Base-by-base conservation (phyloP, 2,329 filamentous ascomycete genomes). In the Trichoderma brevicompactum region DNA sequence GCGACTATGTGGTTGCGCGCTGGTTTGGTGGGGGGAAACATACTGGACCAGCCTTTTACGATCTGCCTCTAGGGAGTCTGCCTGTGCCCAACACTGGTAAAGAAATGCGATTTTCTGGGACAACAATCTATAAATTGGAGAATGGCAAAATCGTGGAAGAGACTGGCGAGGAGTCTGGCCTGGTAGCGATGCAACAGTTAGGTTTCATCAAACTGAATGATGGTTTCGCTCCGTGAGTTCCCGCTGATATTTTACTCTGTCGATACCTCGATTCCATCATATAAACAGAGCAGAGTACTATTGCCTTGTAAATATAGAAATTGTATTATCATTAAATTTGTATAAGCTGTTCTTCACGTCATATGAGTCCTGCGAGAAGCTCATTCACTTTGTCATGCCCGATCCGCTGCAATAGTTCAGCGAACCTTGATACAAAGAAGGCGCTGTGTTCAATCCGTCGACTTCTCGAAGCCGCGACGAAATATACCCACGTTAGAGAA, bases 131-230 rank as follows among this genome's bases (percentile, higher is more conserved):
- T 43, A 68, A 41, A 15, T 23, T 67, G 5, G n/a, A 43, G 19
- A 58, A 65, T 58, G 67, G 63, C 7, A 69, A 69, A 41, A 69
- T 69, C 32, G 34, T 68, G 17, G 67, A 69, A n/a, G 67, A 69
- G 59, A 63, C 49, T 17, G 59, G 59, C 19, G 59, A 65, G 5
- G 64, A 65, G n/a, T 43, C 46, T 32, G 58, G 48, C n/a, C 9
- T 63, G 19, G 59, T 55, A 15, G 64, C 64, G 34, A 46, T 66
- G 48, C 49, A 66, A 8, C 58, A 66, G 34, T 5, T 66, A 4
- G 64, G 56, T 1, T 46, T 63, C 34, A 49, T 60, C 10, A 49
- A 60, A n/a, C 17, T 60, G 34, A 60, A 60, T 50, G 44, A 60
- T 41, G 56, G 56, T 9, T 60, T 49, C 36, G 56, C 44, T 41